Base-by-base conservation (phyloP, 768 basidiomycete species). In the Coprinellus micaceus region DNA sequence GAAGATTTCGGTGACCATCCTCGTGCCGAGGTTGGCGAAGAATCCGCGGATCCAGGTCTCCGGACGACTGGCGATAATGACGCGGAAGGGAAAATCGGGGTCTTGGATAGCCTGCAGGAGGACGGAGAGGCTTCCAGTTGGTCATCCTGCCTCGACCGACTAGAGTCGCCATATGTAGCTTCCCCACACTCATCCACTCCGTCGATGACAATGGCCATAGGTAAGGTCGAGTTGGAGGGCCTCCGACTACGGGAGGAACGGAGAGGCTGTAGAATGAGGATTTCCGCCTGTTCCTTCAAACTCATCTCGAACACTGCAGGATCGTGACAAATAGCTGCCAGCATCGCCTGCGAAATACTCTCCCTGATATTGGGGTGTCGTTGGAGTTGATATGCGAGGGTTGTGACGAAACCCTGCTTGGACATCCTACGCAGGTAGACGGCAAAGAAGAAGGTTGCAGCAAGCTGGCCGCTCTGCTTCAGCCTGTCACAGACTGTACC, bases 101-200 rank as follows among this genome's bases (percentile, higher is more conserved):
- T 30, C 24, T 12, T 44, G 10, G n/a, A 43, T 4, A 10, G 43
- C 17, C 2, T 36, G 15, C 4, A 33, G 11, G 30, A 56, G 21
- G 13, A 30, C 43, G 6, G 22, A 1, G 28, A 56, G 46, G 49
- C 19, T 17, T 47, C 54, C 4, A 21, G 2, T n/a, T 56, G 54
- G n/a, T 21, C 19, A 5, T 43, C n/a, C 6, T 5, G 5, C 13
- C 33, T 33, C 13, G 33, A 33, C 11, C 44, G 43, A 3, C 19
- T 28, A 15, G 45, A 29, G 17, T 30, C 53, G 6, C 45, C 19
- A 33, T 33, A 33, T 6, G 6, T 6, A 6, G 6, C 33, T 43
- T 43, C 19, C 40, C 19, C 40, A 28, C 54, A 56, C 24, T 56
- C 54, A 22, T 56, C 54, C 13, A 56, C 22, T 6, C 54, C 54